Evolutionary conservation across 129 eudicot genomes (phyloP), one percentile per base, ranked within the genome.

Genomic region (Erigeron canadensis): DNA sequence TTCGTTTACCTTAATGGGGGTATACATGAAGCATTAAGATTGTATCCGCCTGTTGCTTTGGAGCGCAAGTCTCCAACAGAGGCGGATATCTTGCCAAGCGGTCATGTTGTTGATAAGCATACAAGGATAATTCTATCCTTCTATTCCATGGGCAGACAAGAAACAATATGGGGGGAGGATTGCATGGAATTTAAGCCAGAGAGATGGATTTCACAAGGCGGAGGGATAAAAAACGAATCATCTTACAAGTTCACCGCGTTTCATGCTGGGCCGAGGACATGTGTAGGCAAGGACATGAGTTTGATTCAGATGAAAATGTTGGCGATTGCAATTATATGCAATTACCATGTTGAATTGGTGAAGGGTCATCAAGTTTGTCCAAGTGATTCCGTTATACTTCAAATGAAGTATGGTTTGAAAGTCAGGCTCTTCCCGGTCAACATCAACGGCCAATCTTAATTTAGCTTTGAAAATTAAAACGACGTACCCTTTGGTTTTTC

Each of bases 351-450:
- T 11, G 69, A 75, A 6, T n/a, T 80, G 67, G 68, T 80, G 8
- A 62, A 80, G 42, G 77, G 72, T 4, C 84, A 80, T 11, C 39
- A n/a, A 6, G 77, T 71, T 8, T 56, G 48, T 69, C 72, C 84
- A 13, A 62, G 43, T 43, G 60, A 59, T 43, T 80, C 80, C 41
- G 60, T 79, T 16, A 74, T 80, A 39, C 47, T 80, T 1, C 69
- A 59, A 22, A 80, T 80, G 79, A 73, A 80, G 23, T 23, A 80
- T 68, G 79, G 83, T 23, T 50, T 80, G 23, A 80, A 67, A 53
- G 75, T 80, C 2, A 74, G 7, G 10, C 43, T 79, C 6, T 15
- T 5, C 4, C 67, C 67, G 2, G 51, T 53, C 42, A 13, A 64
- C 18, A 63, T 19, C 66, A 17, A n/a, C n/a, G n/a, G 51, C 15